phyloP scores from a whole-genome alignment of 2,329 filamentous ascomycete genomes.

The Parastagonospora nodorum region DNA sequence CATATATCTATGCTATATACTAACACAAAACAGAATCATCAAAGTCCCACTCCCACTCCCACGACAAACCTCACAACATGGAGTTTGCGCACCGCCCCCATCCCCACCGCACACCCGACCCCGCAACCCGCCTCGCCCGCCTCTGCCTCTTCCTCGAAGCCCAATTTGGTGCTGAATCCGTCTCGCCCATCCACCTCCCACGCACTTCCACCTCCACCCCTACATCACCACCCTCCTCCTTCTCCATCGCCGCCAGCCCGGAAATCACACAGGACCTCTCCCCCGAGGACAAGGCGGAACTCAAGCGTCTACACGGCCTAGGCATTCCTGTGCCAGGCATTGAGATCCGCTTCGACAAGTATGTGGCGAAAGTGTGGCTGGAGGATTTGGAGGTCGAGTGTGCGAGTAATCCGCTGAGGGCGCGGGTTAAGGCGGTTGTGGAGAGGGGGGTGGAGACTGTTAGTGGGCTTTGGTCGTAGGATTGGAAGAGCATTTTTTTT shows the following conservation, averaged over 20 bases:
- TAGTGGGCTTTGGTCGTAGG: slow-evolving; percentile 39
- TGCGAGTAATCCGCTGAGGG: slow-evolving; percentile 74
- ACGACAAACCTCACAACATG: slow-evolving; percentile 9
- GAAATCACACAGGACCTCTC: slow-evolving; percentile 4
- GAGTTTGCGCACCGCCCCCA: slow-evolving; percentile 55
- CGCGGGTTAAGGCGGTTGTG: slow-evolving; percentile 85
- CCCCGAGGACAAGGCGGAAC: slow-evolving; percentile 57
- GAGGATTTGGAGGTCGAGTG: slow-evolving; percentile 92
- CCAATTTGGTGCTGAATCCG: slow-evolving; percentile 85
- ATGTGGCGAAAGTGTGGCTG: slow-evolving; percentile 86
- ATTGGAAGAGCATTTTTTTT: background rate
- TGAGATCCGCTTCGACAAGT: slow-evolving; percentile 84
- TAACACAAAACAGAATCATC: slow-evolving; percentile 40
- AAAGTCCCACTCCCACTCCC: slow-evolving; percentile 38
- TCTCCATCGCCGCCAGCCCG: slow-evolving; percentile 11
- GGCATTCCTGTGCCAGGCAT: slow-evolving; percentile 92
- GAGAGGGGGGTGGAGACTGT: slow-evolving; percentile 89
- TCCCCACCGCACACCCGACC: slow-evolving; percentile 72
- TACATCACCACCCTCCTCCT: slow-evolving; percentile 4
- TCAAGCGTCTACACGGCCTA: slow-evolving; percentile 77
- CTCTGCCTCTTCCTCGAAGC: slow-evolving; percentile 96
- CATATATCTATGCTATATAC: background rate
- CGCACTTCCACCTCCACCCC: slow-evolving; percentile 54
- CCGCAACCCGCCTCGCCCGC: slow-evolving; percentile 78
- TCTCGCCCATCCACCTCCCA: slow-evolving; percentile 74